These are phyloP conservation scores for Mycena sp. DNA, from an alignment of 1,284 basidiomycete genomes.

Conservation along the genomic window DNA sequence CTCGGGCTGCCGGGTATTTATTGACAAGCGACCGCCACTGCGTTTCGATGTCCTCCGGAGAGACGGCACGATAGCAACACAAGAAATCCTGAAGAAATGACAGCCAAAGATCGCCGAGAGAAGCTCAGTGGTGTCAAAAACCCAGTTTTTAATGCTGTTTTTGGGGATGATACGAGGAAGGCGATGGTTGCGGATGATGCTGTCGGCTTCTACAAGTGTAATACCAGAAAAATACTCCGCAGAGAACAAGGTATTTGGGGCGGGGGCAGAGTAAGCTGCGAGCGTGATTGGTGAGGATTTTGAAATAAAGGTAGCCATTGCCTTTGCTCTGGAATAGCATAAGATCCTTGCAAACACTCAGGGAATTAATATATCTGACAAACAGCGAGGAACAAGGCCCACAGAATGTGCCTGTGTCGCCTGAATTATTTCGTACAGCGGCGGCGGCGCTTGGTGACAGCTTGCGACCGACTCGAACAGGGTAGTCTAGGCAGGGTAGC, in stretches of 20 bases:
- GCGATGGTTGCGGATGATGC: background rate
- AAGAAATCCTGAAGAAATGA: constrained; percentile 18
- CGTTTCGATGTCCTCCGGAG: constrained; percentile 8
- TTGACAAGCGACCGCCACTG: background rate
- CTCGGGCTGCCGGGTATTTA: background rate
- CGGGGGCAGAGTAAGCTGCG: background rate
- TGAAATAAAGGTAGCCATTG: too few relatives aligned
- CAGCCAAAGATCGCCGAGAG: constrained; percentile 1
- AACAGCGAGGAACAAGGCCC: too few relatives aligned
- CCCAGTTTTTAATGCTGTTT: background rate
- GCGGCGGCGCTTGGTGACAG: too few relatives aligned
- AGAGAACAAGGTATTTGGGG: background rate
- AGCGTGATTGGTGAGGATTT: too few relatives aligned
- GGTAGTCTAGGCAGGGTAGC: too few relatives aligned
- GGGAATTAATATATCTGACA: too few relatives aligned
- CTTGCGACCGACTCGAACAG: too few relatives aligned
- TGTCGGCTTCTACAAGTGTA: background rate
- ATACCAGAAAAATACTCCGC: background rate
- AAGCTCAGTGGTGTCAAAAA: background rate
- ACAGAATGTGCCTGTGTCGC: too few relatives aligned
- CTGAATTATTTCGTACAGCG: too few relatives aligned
- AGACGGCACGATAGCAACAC: constrained; percentile 6
- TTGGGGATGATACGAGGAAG: constrained; percentile 1
- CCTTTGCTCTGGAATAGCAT: too few relatives aligned
- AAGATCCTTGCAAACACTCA: too few relatives aligned